Percentiles rank a stretch among this genome's conserved stretches.
Conservation (phyloP, 2,329 filamentous ascomycete species). For the Alternaria atra region DNA sequence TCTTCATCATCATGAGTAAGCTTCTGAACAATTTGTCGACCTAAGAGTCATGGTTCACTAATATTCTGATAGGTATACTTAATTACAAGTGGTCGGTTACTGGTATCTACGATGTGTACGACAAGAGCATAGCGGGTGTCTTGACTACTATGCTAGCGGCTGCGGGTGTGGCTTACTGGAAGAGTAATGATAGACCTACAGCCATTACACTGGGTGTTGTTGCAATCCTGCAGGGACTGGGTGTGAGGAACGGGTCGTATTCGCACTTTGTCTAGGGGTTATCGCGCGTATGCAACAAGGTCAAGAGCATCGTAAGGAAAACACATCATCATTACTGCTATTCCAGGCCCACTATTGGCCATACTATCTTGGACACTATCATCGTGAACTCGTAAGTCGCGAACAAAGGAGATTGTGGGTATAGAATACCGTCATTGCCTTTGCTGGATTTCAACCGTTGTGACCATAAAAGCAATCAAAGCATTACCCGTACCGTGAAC, state of each 20-base stretch:
- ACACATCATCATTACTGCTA: conserved; percentile 5
- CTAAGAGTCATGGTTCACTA: neutral
- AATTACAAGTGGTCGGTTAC: conserved; percentile 49
- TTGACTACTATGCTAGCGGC: conserved; percentile 37
- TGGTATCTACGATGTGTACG: conserved; percentile 43
- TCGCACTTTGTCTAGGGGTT: conserved; percentile 15
- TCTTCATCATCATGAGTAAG: conserved; percentile 47
- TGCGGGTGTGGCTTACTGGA: conserved; percentile 35
- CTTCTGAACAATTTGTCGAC: neutral
- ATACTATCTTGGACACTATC: neutral
- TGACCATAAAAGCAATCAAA: neutral
- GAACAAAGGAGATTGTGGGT: neutral
- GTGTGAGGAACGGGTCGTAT: conserved; percentile 32
- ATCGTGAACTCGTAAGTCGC: neutral
- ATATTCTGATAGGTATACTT: conserved; percentile 30
- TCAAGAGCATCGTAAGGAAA: neutral
- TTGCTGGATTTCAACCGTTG: neutral
- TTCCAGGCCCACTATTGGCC: neutral
- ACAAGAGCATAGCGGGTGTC: conserved; percentile 43
- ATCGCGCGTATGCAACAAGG: neutral
- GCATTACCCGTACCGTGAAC: neutral
- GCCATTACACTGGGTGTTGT: conserved; percentile 31
- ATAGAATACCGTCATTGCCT: conserved; percentile 12
- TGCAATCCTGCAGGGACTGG: conserved; percentile 38
- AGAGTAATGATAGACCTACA: conserved; percentile 38